Evolutionary conservation across 1,139 yeast species (phyloP).

Genomic region (Diutina scorzettiae): DNA sequence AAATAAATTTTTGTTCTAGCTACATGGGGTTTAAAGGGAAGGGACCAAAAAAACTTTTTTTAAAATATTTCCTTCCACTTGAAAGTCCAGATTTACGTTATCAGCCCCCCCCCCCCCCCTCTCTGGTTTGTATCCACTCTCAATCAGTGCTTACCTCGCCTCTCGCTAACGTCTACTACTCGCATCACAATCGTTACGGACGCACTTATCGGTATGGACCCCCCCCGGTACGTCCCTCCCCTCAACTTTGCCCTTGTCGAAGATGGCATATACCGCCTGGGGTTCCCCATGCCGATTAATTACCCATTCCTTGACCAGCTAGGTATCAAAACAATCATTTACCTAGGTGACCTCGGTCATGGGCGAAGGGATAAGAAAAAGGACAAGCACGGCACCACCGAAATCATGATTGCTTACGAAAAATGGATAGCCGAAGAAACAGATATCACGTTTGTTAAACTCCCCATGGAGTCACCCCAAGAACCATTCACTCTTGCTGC

Average conservation of each 20-base stretch:
- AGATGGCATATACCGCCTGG: conserved; percentile 78
- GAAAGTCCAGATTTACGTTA: no score
- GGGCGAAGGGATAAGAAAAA: conserved; percentile 12
- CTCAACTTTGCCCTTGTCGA: conserved; percentile 82
- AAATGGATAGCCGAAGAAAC: conserved; percentile 47
- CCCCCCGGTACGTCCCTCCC: conserved; percentile 55
- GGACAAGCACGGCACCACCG: conserved; percentile 26
- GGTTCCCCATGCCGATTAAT: conserved; percentile 85
- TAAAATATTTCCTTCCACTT: no score
- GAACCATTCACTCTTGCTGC: conserved; percentile 59
- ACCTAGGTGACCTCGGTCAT: conserved; percentile 57
- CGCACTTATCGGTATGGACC: not conserved
- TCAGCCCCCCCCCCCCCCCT: no score
- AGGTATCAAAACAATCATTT: conserved; percentile 66
- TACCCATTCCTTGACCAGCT: conserved; percentile 65
- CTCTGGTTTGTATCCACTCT: no score
- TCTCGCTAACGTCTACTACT: not conserved
- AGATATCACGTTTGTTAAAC: conserved; percentile 44
- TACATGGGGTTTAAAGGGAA: no score
- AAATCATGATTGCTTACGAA: conserved; percentile 39
- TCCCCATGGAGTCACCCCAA: conserved; percentile 58
- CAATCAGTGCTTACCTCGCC: no score
- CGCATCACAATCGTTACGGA: not conserved
- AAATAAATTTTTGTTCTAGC: no score
- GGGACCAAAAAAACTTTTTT: no score